phyloP scores from a whole-genome alignment of 176 grass and related monocot genomes.

The Aegilops speltoides region DNA sequence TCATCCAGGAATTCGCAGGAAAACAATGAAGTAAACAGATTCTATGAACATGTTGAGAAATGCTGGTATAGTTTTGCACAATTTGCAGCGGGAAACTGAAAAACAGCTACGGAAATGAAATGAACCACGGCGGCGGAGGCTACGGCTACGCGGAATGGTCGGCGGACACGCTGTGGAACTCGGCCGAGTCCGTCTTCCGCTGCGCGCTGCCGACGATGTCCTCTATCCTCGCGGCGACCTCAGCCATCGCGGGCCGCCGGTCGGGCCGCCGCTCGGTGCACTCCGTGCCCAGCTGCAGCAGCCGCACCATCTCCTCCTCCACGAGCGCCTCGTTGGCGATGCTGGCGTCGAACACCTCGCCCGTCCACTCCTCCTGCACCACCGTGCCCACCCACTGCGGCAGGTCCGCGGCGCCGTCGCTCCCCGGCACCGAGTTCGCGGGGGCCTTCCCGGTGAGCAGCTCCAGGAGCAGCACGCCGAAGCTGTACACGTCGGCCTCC shows the following conservation, averaged over 20 bases:
- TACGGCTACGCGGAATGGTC: not conserved
- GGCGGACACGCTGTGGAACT: constrained; percentile 30
- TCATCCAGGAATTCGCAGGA: not conserved
- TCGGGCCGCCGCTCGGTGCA: constrained; percentile 48
- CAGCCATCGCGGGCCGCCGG: constrained; percentile 43
- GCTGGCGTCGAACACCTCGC: constrained; percentile 72
- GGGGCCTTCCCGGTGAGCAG: constrained; percentile 64
- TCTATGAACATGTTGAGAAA: constrained; percentile 30
- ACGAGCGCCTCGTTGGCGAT: constrained; percentile 44
- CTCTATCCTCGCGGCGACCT: constrained; percentile 53
- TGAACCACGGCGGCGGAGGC: not conserved
- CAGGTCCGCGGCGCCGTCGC: constrained; percentile 54
- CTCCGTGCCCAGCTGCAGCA: constrained; percentile 55
- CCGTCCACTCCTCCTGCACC: constrained; percentile 61
- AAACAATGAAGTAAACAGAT: not conserved
- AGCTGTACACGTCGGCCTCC: constrained; percentile 78
- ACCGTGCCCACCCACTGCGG: constrained; percentile 72
- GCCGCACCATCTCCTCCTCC: constrained; percentile 57
- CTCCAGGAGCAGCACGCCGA: constrained; percentile 77
- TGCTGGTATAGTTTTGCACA: not conserved
- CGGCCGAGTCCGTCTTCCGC: constrained; percentile 27
- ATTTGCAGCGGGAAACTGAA: not conserved
- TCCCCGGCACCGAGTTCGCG: constrained; percentile 30
- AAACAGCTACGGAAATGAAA: not conserved
- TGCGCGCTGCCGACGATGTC: constrained; percentile 31